Evolutionary conservation across 1,284 basidiomycete genomes (phyloP).

Genomic region (Rhodotorula sp.): DNA sequence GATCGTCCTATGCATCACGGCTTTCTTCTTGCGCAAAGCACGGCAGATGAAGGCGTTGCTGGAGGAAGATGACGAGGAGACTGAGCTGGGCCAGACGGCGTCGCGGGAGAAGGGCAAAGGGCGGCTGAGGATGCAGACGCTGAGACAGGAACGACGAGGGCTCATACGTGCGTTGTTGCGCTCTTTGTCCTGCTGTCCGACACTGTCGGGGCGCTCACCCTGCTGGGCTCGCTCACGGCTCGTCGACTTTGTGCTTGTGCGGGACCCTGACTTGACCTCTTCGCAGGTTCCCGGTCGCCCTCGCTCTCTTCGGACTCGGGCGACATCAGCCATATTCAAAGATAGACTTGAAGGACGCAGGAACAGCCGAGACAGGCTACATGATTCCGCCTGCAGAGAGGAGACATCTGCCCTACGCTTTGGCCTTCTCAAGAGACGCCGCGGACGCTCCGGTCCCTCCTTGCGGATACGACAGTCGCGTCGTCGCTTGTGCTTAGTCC

Average conservation of each 20-base stretch:
- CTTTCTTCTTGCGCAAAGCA: constrained; percentile 6
- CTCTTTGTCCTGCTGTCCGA: no score
- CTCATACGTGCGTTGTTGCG: not conserved
- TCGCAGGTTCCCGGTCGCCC: no score
- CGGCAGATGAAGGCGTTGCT: not conserved
- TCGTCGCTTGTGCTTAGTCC: not conserved
- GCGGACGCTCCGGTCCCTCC: not conserved
- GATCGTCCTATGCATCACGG: not conserved
- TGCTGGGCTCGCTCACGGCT: no score
- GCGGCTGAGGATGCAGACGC: not conserved
- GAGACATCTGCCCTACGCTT: not conserved
- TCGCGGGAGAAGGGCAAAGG: not conserved
- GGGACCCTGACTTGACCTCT: no score
- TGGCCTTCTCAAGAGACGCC: not conserved
- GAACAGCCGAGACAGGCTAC: not conserved
- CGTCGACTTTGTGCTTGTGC: no score
- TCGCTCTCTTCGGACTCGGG: no score
- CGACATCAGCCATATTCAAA: not conserved
- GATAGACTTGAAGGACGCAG: not conserved
- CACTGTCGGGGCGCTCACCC: no score
- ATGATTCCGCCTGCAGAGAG: not conserved
- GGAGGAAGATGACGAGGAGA: not conserved
- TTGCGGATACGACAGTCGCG: not conserved
- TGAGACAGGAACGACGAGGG: not conserved
- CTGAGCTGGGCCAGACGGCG: not conserved